Evolutionary conservation across 345 rosid genomes (phyloP).

Genomic region (Hypericum androsaemum): DNA sequence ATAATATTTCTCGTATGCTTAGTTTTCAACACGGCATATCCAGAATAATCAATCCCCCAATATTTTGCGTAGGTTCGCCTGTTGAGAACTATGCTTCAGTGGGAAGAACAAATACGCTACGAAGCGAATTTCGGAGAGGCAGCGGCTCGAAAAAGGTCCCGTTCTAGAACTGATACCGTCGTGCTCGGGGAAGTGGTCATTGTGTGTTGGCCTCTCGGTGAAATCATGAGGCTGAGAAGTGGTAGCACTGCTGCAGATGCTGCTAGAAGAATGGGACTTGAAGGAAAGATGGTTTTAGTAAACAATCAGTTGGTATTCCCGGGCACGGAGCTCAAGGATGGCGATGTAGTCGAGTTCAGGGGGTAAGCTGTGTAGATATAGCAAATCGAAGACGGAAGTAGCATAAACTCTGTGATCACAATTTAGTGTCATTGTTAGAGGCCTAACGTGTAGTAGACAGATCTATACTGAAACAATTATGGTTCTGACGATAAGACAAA

Average conservation of each 20-base stretch:
- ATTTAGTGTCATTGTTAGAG: too few relatives aligned
- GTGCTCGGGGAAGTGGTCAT: slow-evolving; percentile 51
- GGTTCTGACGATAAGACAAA: too few relatives aligned
- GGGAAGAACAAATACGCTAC: slow-evolving; percentile 57
- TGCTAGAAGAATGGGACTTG: slow-evolving; percentile 50
- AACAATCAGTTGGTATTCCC: slow-evolving; percentile 56
- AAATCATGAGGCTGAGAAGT: slow-evolving; percentile 48
- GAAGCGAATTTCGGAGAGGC: slow-evolving; percentile 29
- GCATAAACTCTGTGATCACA: too few relatives aligned
- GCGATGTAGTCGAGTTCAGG: slow-evolving; percentile 59
- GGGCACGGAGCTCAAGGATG: slow-evolving; percentile 54
- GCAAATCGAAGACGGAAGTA: too few relatives aligned
- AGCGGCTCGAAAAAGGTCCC: slow-evolving; percentile 12
- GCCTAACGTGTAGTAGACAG: too few relatives aligned
- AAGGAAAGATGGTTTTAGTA: slow-evolving; percentile 49
- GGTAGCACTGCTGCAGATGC: slow-evolving; percentile 81
- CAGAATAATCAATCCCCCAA: too few relatives aligned
- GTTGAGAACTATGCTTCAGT: slow-evolving; percentile 60
- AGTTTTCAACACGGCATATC: too few relatives aligned
- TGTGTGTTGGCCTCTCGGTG: slow-evolving; percentile 56
- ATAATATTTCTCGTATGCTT: too few relatives aligned
- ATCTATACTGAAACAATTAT: too few relatives aligned
- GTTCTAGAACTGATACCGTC: slow-evolving; percentile 13
- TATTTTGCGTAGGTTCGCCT: slow-evolving; percentile 35
- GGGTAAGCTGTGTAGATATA: slow-evolving; percentile 12